These are phyloP conservation scores for Prunus yedoensis DNA, from an alignment of 331 rosid genomes.

Conservation along the genomic window DNA sequence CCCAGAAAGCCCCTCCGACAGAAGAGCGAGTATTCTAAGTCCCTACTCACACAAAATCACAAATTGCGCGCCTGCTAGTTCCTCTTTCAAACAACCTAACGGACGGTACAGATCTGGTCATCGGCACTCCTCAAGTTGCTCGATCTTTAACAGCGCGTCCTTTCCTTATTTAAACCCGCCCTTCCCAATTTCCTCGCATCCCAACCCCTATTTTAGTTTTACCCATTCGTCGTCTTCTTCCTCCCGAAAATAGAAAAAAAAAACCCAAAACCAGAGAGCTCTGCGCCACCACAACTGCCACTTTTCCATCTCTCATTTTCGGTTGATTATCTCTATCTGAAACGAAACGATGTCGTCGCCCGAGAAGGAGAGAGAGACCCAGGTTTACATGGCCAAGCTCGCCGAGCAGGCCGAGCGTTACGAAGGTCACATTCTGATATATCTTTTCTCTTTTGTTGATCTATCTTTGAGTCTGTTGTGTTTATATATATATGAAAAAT, in stretches of 20 bases:
- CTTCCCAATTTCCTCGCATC: conserved; percentile 38
- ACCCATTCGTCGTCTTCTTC: conserved; percentile 9
- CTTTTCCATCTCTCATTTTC: conserved; percentile 7
- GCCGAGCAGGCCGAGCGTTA: conserved; percentile 98
- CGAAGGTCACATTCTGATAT: conserved; percentile 47
- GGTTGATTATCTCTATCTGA: conserved; percentile 39
- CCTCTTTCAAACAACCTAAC: conserved; percentile 36
- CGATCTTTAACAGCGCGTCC: conserved; percentile 35
- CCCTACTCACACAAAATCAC: conserved; percentile 19
- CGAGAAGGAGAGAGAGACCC: conserved; percentile 92
- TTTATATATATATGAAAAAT: neutral
- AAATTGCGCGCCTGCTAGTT: conserved; percentile 47
- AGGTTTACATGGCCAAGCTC: conserved; percentile 94
- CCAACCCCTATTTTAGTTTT: conserved; percentile 9
- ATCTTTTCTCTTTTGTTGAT: neutral
- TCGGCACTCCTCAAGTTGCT: conserved; percentile 39
- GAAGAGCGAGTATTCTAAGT: neutral
- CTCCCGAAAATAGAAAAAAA: neutral
- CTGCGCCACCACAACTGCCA: neutral
- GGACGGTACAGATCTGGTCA: conserved; percentile 67
- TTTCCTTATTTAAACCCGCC: conserved; percentile 21
- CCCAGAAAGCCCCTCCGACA: conserved; percentile 2
- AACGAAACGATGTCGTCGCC: conserved; percentile 57
- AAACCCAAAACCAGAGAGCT: neutral
- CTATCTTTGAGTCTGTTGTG: neutral